Evolutionary conservation across 257 asterid genomes (phyloP).

Genomic region (Solanum medicagineum): DNA sequence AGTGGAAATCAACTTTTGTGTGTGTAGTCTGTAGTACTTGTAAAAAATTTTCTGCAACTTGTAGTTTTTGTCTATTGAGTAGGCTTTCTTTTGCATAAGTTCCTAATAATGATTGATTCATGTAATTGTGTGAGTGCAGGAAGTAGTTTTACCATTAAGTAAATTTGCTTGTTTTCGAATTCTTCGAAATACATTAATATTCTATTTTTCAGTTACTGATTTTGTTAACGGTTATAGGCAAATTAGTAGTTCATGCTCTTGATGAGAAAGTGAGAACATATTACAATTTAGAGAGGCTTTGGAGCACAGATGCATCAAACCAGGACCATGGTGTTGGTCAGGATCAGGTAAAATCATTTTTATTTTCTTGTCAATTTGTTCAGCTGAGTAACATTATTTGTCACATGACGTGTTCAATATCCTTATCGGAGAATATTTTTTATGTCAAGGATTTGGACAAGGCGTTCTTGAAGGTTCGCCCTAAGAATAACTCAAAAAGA

Average conservation of each 20-base stretch:
- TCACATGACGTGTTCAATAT: neutral
- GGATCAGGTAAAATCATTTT: neutral
- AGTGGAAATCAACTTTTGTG: neutral
- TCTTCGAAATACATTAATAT: neutral
- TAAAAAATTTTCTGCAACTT: neutral
- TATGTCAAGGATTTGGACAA: constrained; percentile 55
- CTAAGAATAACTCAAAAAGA: constrained; percentile 72
- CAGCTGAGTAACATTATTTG: neutral
- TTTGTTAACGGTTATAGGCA: constrained; percentile 23
- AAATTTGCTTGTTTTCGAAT: neutral
- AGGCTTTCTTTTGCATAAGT: neutral
- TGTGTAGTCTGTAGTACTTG: neutral
- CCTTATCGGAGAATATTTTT: neutral
- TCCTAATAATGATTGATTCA: neutral
- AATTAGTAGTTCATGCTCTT: constrained; percentile 70
- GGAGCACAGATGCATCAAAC: constrained; percentile 32
- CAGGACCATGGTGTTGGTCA: constrained; percentile 32
- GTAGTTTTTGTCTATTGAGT: neutral
- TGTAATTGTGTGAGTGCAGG: neutral
- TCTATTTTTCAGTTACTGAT: neutral
- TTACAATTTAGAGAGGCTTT: constrained; percentile 81
- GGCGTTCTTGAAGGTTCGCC: constrained; percentile 66
- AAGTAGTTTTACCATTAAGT: neutral
- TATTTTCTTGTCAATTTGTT: neutral
- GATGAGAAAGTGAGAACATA: constrained; percentile 91